These are phyloP conservation scores for Saccharomyces hybrid DNA, from an alignment of 1,139 yeast species.

Conservation along the genomic window DNA sequence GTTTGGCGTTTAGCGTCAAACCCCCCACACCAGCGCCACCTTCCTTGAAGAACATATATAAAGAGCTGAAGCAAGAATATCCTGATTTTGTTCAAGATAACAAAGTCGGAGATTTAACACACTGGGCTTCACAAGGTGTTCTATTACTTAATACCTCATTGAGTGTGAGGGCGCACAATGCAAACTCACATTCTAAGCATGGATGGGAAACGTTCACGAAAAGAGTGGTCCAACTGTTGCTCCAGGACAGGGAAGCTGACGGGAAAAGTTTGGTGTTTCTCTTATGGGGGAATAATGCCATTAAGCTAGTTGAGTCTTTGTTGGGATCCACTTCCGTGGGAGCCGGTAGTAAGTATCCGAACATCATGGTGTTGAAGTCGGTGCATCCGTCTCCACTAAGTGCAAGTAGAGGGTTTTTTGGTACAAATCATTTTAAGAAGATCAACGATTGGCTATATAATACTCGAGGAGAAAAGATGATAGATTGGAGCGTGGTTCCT, in stretches of 20 bases:
- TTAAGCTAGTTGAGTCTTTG: constrained; percentile 49
- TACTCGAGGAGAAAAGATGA: constrained; percentile 34
- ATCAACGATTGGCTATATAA: constrained; percentile 65
- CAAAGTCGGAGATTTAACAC: constrained; percentile 56
- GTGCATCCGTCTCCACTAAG: constrained; percentile 96
- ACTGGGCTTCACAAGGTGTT: constrained; percentile 89
- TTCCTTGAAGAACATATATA: constrained; percentile 78
- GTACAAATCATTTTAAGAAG: constrained; percentile 57
- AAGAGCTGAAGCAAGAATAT: constrained; percentile 52
- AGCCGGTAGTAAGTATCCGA: constrained; percentile 26
- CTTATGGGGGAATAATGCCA: constrained; percentile 96
- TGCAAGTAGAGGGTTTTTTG: constrained; percentile 78
- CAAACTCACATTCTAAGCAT: constrained; percentile 80
- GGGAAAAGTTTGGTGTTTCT: constrained; percentile 59
- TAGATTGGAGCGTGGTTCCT: constrained; percentile 54
- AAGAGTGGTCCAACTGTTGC: constrained; percentile 50
- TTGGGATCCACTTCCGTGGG: constrained; percentile 31
- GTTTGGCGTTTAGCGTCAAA: constrained; percentile 84
- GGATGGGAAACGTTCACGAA: constrained; percentile 96
- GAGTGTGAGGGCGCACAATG: constrained; percentile 89
- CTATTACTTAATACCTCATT: constrained; percentile 78
- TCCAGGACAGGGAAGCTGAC: constrained; percentile 33
- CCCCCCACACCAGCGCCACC: constrained; percentile 88
- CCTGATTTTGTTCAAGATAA: constrained; percentile 51
- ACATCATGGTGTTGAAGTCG: constrained; percentile 50